Evolutionary conservation across 495 filamentous ascomycete species (phyloP), one percentile per base, ranked within the genome.

Genomic region (Aspergillus kassunensis): DNA sequence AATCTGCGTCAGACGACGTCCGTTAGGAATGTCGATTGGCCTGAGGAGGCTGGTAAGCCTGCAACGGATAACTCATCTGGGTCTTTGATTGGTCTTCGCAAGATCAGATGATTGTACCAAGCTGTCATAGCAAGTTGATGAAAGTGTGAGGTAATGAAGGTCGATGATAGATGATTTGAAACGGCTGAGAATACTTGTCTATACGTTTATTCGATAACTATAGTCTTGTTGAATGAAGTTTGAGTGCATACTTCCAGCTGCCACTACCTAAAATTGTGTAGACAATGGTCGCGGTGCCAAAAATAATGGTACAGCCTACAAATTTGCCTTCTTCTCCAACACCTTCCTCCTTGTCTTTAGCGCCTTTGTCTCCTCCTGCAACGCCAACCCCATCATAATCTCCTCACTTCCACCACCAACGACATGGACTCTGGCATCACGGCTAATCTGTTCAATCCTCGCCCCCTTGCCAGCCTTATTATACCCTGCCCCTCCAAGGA

Each of bases 321-420:
- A 39, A 47, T 67, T 72, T 12, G 71, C 60, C 25, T 60, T 57
- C 43, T 57, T 65, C 36, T 70, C 62, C 47, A 70, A 60, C 8
- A 62, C 69, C 58, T 54, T 61, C 7, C 61, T 53, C 35, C 69
- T 59, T 1, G 67, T 65, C 23, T 45, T 51, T 21, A 74, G 53
- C 10, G 71, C 69, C 58, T 74, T 74, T 0, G 57, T 71, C 54
- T 72, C 69, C 52, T 74, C 69, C 37, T 68, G 65, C 16, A 81
- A 60, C 6, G 78, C 79, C 51, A 82, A 53, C 34, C 78, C 77
- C 34, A 65, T 69, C 59, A 83, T 71, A 21, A 82, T 80, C 61
- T 83, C 79, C 57, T 81, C 79, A 51, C 74, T 79, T 2, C 80
- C 80, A 23, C 80, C 80, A 16, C 79, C 76, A 15, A 83, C 78